Conservation (phyloP, 495 filamentous ascomycete species). For the Tuber calosporum region DNA sequence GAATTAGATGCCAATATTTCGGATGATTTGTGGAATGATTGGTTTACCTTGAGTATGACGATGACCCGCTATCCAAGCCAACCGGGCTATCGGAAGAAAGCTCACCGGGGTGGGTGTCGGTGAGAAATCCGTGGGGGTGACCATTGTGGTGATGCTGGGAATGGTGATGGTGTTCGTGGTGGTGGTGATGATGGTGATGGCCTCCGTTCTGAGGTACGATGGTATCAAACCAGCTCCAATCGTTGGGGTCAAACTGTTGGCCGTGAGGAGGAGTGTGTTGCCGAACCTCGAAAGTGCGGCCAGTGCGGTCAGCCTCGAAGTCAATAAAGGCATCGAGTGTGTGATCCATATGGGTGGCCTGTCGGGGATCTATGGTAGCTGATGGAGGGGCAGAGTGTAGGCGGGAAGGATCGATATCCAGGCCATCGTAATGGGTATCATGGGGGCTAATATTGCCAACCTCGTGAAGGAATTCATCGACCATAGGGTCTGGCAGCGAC, state of each 20-base stretch:
- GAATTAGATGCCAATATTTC: background rate
- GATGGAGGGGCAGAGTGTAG: slow-evolving; percentile 16
- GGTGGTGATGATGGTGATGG: slow-evolving; percentile 14
- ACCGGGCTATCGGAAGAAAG: slow-evolving; percentile 26
- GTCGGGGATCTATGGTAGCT: slow-evolving; percentile 11
- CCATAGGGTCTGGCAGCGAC: slow-evolving; percentile 25
- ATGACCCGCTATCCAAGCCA: slow-evolving; percentile 21
- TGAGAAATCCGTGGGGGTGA: slow-evolving; percentile 13
- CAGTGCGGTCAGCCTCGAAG: slow-evolving; percentile 31
- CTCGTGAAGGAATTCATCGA: slow-evolving; percentile 26
- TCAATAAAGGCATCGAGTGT: slow-evolving; percentile 30
- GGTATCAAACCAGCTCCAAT: slow-evolving; percentile 36
- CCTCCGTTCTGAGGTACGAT: slow-evolving; percentile 18
- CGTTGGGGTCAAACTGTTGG: slow-evolving; percentile 25
- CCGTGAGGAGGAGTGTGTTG: slow-evolving; percentile 15
- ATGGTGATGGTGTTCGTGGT: slow-evolving; percentile 14
- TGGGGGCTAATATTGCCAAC: slow-evolving; percentile 27
- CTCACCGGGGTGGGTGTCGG: slow-evolving; percentile 23
- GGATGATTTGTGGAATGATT: background rate
- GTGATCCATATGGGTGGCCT: slow-evolving; percentile 23
- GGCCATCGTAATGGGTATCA: slow-evolving; percentile 17
- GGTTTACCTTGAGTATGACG: slow-evolving; percentile 33
- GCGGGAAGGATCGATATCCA: slow-evolving; percentile 27
- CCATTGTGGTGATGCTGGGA: slow-evolving; percentile 4
- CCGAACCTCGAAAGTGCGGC: slow-evolving; percentile 22